These are phyloP conservation scores for Rubus idaeus DNA, from an alignment of 306 rosid species.

Conservation along the genomic window DNA sequence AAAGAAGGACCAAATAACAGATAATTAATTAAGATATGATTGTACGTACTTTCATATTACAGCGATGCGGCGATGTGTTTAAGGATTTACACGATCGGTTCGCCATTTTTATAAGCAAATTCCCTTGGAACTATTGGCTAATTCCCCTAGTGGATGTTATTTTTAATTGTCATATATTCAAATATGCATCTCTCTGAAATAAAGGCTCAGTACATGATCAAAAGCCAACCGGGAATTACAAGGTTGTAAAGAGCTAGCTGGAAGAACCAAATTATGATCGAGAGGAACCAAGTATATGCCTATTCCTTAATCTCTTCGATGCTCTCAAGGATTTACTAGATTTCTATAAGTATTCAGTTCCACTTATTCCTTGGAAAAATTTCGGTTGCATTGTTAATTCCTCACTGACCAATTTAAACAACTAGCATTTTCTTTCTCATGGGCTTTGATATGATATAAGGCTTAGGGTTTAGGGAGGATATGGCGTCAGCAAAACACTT, in stretches of 20 bases:
- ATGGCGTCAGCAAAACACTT: constrained; percentile 13
- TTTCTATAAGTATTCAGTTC: constrained; percentile 29
- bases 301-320: constrained; percentile 9
- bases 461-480: not conserved
- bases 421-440: not conserved
- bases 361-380: constrained; percentile 9
- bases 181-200: not conserved
- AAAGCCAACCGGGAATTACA: constrained; percentile 1
- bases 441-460: not conserved
- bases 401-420: not conserved
- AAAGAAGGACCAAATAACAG: not conserved
- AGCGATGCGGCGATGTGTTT: constrained; percentile 21
- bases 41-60: not conserved
- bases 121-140: not conserved
- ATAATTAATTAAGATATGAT: not conserved
- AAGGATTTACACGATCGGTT: constrained; percentile 13
- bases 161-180: not conserved
- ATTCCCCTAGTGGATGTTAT: not conserved
- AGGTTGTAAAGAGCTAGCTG: constrained; percentile 13
- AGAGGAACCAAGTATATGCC: constrained; percentile 26
- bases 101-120: constrained; percentile 1
- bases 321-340: not conserved
- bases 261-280: not conserved
- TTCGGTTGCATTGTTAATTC: constrained; percentile 22
- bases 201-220: not conserved